These are phyloP conservation scores for Globisporangium parvum DNA, from an alignment of 352 stramenopile species.

Conservation along the genomic window DNA sequence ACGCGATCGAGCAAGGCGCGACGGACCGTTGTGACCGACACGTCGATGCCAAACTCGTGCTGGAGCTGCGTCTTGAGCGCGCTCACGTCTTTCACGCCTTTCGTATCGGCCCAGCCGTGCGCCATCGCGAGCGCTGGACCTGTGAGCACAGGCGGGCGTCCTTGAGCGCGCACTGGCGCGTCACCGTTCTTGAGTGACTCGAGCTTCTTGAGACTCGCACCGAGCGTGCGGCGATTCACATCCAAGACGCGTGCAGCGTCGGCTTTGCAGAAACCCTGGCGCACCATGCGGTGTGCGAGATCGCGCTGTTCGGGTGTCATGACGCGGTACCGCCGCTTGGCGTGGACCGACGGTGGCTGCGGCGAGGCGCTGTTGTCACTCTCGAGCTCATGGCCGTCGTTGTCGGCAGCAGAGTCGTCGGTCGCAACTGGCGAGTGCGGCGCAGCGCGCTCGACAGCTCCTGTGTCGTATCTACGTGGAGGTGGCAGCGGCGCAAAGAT, in stretches of 20 bases:
- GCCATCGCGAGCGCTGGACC: neutral
- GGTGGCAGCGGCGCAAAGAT: too few relatives aligned
- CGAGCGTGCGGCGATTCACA: conserved; percentile 4
- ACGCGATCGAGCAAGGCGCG: conserved; percentile 3
- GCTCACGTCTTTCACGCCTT: neutral
- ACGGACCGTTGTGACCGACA: conserved; percentile 3
- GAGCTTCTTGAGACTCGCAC: conserved; percentile 3
- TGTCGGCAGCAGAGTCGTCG: too few relatives aligned
- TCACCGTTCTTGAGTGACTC: neutral
- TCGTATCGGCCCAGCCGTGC: neutral
- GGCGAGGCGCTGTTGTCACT: neutral
- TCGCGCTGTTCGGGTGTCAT: conserved; percentile 1
- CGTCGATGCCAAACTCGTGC: neutral
- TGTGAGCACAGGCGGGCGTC: conserved; percentile 1
- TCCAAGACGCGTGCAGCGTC: conserved; percentile 3
- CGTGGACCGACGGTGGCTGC: too few relatives aligned
- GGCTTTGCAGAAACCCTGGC: neutral
- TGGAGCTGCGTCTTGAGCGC: neutral
- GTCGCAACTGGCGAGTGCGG: too few relatives aligned
- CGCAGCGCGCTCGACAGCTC: too few relatives aligned
- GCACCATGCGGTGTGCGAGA: conserved; percentile 1
- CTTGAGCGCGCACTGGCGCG: neutral
- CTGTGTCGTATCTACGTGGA: too few relatives aligned
- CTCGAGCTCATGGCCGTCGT: neutral
- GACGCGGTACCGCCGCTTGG: conserved; percentile 1